These are phyloP conservation scores for Magnaporthiopsis rhizophila DNA, from an alignment of 2,329 filamentous ascomycete genomes.

Conservation along the genomic window DNA sequence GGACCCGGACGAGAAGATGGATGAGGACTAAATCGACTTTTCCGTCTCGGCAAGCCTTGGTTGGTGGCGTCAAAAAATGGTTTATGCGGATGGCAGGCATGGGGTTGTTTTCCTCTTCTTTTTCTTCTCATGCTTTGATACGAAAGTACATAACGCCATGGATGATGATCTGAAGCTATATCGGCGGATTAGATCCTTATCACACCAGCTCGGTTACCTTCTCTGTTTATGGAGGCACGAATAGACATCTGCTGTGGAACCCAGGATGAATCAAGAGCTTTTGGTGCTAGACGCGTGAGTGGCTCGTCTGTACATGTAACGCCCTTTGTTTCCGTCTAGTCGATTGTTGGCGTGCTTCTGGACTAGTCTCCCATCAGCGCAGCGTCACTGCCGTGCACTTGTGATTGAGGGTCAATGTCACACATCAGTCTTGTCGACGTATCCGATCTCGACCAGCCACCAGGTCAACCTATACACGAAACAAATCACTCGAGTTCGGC, in stretches of 20 bases:
- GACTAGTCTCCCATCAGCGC: too few species aligned
- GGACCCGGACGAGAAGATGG: slow-evolving; percentile 64
- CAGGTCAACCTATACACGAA: background rate
- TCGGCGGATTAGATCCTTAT: background rate
- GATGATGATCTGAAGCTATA: background rate
- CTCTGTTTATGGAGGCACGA: background rate
- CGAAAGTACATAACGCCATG: background rate
- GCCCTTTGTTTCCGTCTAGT: too few species aligned
- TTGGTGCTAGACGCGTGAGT: background rate
- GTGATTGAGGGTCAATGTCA: background rate
- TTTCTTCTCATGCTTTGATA: background rate
- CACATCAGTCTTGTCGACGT: background rate
- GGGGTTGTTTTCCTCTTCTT: background rate
- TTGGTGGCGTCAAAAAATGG: background rate
- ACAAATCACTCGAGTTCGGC: background rate
- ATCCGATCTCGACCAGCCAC: background rate
- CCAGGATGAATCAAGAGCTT: background rate
- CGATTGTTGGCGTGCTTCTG: background rate
- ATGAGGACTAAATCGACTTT: slow-evolving; percentile 37
- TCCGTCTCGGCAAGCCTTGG: background rate
- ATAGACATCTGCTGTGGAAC: background rate
- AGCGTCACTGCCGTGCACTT: background rate
- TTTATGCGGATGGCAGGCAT: background rate
- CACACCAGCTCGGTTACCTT: background rate
- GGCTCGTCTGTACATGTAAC: background rate